Conservation (phyloP, 164 flowering plant species). For the Stephania japonica region DNA sequence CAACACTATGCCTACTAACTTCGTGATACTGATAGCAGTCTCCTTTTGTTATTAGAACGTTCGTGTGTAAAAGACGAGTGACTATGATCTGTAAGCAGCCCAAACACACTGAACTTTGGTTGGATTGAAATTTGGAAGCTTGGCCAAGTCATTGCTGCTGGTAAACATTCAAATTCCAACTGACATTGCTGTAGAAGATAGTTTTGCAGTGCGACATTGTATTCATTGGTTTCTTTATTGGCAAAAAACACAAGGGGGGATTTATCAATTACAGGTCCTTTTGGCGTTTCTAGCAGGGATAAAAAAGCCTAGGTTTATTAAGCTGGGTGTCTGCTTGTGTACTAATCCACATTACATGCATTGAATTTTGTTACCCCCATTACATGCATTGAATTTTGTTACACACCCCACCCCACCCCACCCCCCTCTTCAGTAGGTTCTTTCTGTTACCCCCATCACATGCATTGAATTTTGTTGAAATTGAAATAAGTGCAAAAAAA, state of each 20-base stretch:
- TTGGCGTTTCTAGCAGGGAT: not conserved
- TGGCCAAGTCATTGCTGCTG: not conserved
- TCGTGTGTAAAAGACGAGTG: conserved; percentile 34
- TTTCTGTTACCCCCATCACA: not conserved
- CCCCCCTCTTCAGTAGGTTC: not conserved
- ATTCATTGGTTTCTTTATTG: not conserved
- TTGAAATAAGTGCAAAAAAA: not conserved
- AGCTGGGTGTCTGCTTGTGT: not conserved
- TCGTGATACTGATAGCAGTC: not conserved
- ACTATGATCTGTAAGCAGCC: not conserved
- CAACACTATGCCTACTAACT: not conserved
- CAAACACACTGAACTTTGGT: not conserved
- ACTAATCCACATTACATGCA: too few relatives aligned
- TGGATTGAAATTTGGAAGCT: not conserved
- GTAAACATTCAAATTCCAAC: not conserved
- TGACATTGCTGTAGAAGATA: not conserved
- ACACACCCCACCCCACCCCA: too few relatives aligned
- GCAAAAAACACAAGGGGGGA: not conserved
- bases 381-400: not conserved
- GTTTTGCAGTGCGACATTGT: not conserved
- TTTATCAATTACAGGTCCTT: not conserved
- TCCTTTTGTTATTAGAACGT: conserved; percentile 41
- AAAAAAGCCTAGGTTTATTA: not conserved
- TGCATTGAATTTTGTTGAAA: not conserved
- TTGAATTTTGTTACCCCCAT: not conserved